Evolutionary conservation across 129 eudicot genomes (phyloP).

Genomic region (Heracleum sosnowskyi): DNA sequence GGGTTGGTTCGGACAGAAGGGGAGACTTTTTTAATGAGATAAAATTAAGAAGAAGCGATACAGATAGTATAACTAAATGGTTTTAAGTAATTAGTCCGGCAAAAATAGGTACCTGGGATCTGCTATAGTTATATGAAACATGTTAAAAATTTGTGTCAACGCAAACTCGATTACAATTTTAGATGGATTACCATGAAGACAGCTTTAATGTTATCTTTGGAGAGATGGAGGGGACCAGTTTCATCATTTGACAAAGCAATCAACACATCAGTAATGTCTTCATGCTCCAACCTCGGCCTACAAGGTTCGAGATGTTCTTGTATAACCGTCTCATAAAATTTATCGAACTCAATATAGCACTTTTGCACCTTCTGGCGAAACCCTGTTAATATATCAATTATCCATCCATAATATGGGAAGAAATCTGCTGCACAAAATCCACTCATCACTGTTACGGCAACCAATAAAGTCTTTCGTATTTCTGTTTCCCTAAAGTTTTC

Average conservation of each 20-base stretch:
- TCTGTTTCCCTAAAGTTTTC: not conserved
- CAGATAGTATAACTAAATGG: no score
- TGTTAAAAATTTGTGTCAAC: no score
- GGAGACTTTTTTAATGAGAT: no score
- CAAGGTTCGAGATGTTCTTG: constrained; percentile 21
- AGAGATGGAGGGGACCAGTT: not conserved
- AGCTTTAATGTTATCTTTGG: constrained; percentile 26
- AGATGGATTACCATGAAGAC: constrained; percentile 18
- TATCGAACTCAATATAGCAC: constrained; percentile 11
- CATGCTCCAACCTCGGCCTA: not conserved
- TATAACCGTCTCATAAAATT: constrained; percentile 14
- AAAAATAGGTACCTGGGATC: no score
- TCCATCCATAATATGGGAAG: constrained; percentile 24
- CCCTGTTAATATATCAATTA: constrained; percentile 15
- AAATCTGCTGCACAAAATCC: constrained; percentile 21
- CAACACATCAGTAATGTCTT: constrained; percentile 28
- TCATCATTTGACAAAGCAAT: constrained; percentile 13
- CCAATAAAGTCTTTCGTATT: not conserved
- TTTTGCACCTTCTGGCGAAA: constrained; percentile 7
- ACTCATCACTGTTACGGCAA: constrained; percentile 4
- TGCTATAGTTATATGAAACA: no score
- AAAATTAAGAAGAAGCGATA: no score
- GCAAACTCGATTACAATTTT: no score
- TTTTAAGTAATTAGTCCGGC: no score
- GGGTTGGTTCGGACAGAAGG: no score